phyloP scores from a whole-genome alignment of 2,329 filamentous ascomycete species.

The Parafenestella ontariensis region DNA sequence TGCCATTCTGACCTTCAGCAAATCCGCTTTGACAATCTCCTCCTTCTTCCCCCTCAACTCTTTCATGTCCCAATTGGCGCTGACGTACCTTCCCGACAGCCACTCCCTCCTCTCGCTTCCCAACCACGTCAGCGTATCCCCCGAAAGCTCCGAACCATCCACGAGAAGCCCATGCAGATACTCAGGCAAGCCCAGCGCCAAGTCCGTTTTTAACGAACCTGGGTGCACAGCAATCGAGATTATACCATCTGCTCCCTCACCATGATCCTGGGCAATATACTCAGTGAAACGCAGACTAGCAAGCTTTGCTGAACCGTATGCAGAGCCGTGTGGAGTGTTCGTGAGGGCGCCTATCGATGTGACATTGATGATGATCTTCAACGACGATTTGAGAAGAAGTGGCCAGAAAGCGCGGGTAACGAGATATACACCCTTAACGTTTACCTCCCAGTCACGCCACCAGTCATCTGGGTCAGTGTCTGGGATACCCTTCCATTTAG shows the following conservation, averaged over 20 bases:
- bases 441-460: constrained; percentile 57
- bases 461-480: constrained; percentile 50
- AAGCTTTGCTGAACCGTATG: constrained; percentile 59
- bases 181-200: constrained; percentile 14
- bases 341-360: constrained; percentile 52
- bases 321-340: constrained; percentile 8
- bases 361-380: constrained; percentile 53
- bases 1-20: constrained; percentile 21
- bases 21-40: constrained; percentile 20
- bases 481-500: constrained; percentile 32
- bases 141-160: constrained; percentile 37
- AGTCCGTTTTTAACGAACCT: constrained; percentile 26
- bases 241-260: constrained; percentile 20
- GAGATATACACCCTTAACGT: constrained; percentile 58
- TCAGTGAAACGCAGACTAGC: constrained; percentile 60
- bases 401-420: constrained; percentile 55
- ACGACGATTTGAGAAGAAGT: constrained; percentile 43
- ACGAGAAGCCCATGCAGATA: constrained; percentile 6
- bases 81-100: constrained; percentile 37
- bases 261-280: constrained; percentile 53
- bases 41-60: constrained; percentile 28
- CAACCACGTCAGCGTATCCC: constrained; percentile 36
- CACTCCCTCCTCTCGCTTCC: constrained; percentile 31
- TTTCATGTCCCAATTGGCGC: constrained; percentile 38
- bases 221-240: constrained; percentile 33